Conservation (phyloP, 257 asterid species). For the Solanum peruvianum region DNA sequence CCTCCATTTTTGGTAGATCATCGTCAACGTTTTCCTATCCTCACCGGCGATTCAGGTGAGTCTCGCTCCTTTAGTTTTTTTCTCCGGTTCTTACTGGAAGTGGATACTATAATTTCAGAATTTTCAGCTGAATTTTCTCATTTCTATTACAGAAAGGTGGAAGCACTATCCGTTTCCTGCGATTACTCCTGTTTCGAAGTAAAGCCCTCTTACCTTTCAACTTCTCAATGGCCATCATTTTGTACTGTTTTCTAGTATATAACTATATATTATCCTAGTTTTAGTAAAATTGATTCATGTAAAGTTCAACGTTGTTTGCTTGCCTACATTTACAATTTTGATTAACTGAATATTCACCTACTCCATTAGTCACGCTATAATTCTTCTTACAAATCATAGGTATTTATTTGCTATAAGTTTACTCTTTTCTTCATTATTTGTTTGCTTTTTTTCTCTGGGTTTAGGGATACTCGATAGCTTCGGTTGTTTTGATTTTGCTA, state of each 20-base stretch:
- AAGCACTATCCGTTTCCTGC: conserved; percentile 31
- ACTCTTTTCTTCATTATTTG: not conserved
- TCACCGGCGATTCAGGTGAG: not conserved
- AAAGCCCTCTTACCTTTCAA: not conserved
- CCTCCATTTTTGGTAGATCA: not conserved
- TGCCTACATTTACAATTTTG: not conserved
- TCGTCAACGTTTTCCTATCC: not conserved
- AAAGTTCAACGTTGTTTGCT: not conserved
- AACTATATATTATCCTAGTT: not conserved
- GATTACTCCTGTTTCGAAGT: conserved; percentile 72
- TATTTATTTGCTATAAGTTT: not conserved
- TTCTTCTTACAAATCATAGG: not conserved
- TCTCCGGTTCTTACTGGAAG: not conserved
- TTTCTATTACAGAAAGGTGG: not conserved
- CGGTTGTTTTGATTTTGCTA: not conserved
- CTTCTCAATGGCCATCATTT: not conserved
- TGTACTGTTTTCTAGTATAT: not conserved
- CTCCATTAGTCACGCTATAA: not conserved
- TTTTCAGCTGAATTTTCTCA: not conserved
- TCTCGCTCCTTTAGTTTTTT: not conserved
- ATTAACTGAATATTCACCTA: not conserved
- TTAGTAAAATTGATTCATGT: not conserved
- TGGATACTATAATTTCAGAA: not conserved
- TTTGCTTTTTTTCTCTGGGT: not conserved
- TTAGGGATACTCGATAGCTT: not conserved